phyloP scores from a whole-genome alignment of 345 rosid genomes.

The Linum usitatissimum region DNA sequence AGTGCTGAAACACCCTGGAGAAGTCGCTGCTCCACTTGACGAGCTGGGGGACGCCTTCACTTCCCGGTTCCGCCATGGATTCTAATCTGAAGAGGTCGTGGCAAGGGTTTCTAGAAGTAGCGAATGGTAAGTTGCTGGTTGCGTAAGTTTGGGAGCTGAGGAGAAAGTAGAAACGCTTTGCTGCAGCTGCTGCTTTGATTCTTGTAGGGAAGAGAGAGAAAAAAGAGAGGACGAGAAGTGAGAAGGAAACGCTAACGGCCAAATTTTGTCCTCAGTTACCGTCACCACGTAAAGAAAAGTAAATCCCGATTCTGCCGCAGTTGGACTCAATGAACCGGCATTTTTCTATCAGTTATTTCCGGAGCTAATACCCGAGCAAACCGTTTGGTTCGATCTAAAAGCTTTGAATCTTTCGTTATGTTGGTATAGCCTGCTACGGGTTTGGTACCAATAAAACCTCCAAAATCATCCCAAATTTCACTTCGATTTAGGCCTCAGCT shows the following conservation, averaged over 20 bases:
- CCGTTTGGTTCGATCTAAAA: too few relatives aligned
- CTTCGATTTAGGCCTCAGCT: too few relatives aligned
- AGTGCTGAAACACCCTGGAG: slow-evolving; percentile 37
- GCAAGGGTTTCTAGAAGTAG: neutral
- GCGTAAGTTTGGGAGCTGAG: neutral
- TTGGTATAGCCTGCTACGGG: too few relatives aligned
- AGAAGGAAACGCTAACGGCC: neutral
- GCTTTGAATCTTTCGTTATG: too few relatives aligned
- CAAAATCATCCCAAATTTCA: too few relatives aligned
- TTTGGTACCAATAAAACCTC: too few relatives aligned
- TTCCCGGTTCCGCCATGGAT: slow-evolving; percentile 33
- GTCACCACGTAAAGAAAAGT: neutral
- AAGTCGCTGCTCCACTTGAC: slow-evolving; percentile 37
- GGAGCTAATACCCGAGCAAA: neutral
- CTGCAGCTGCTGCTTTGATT: neutral
- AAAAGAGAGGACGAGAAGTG: neutral
- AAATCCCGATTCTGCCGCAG: neutral
- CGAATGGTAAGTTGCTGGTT: neutral
- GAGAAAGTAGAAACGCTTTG: neutral
- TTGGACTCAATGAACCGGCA: neutral
- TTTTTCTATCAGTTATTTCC: neutral
- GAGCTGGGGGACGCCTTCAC: slow-evolving; percentile 20
- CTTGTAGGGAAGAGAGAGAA: neutral
- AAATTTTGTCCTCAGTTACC: neutral
- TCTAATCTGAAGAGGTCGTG: neutral